These are phyloP conservation scores for Talaromyces sp. DNA, from an alignment of 2,329 filamentous ascomycete species.

Conservation along the genomic window DNA sequence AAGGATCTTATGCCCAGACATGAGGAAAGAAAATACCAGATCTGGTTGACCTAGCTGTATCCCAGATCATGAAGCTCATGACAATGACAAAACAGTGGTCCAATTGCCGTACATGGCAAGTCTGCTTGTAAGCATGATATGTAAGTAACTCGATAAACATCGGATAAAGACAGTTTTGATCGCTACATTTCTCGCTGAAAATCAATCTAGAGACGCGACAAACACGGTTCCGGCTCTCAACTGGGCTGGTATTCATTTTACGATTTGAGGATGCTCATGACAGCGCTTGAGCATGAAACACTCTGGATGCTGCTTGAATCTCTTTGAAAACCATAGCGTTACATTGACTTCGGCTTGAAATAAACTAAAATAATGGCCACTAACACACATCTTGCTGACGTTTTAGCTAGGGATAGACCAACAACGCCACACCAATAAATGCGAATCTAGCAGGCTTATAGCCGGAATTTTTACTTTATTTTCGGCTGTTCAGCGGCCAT, in stretches of 20 bases:
- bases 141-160: too few relatives aligned
- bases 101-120: too few relatives aligned
- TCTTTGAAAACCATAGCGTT: not conserved
- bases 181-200: constrained; percentile 7
- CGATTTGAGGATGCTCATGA: too few relatives aligned
- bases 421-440: not conserved
- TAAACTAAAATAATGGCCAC: not conserved
- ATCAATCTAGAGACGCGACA: not conserved
- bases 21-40: too few relatives aligned
- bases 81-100: too few relatives aligned
- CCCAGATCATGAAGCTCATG: too few relatives aligned
- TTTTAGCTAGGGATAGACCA: not conserved
- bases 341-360: not conserved
- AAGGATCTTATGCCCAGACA: too few relatives aligned
- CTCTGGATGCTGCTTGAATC: not conserved
- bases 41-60: too few relatives aligned
- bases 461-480: constrained; percentile 9
- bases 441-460: not conserved
- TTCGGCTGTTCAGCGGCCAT: not conserved
- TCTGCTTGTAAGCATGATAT: too few relatives aligned
- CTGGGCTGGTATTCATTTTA: not conserved
- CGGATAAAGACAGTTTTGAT: too few relatives aligned
- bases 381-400: not conserved
- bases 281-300: not conserved
- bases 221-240: not conserved